A percentile compares a stretch with the other conserved stretches of the same genome.
phyloP scores from a whole-genome alignment of 805 yeast species.

The Blastobotrys mokoenaii region DNA sequence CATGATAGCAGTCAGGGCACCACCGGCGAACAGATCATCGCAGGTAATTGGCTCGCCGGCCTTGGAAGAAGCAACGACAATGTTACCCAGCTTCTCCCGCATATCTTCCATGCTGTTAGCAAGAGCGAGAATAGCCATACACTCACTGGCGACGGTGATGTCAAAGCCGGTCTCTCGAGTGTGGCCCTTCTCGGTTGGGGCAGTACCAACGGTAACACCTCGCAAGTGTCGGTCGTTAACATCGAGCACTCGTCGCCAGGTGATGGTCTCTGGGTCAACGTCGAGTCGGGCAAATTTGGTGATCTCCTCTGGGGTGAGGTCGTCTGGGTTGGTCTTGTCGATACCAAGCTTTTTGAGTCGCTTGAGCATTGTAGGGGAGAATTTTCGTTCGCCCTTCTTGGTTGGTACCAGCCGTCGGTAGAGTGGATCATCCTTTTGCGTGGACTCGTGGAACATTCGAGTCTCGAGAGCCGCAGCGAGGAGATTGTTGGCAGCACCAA shows the following conservation, averaged over 20 bases:
- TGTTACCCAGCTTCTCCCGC: constrained; percentile 78
- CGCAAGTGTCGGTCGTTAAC: constrained; percentile 89
- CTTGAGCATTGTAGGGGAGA: constrained; percentile 69
- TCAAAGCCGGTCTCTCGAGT: constrained; percentile 88
- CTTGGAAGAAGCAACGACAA: constrained; percentile 77
- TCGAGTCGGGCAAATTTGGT: constrained; percentile 70
- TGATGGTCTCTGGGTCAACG: constrained; percentile 81
- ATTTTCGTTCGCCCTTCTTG: constrained; percentile 66
- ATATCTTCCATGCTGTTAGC: constrained; percentile 70
- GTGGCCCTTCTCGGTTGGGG: constrained; percentile 85
- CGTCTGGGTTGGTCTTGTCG: constrained; percentile 65
- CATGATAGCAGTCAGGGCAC: constrained; percentile 88
- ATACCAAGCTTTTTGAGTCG: constrained; percentile 76
- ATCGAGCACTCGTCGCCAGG: constrained; percentile 91
- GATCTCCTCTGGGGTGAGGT: constrained; percentile 68
- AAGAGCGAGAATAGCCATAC: constrained; percentile 91
- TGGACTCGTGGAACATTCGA: constrained; percentile 88
- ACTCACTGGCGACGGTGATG: constrained; percentile 92
- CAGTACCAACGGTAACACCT: constrained; percentile 83
- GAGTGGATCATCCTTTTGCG: constrained; percentile 73
- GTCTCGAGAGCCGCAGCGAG: constrained; percentile 96
- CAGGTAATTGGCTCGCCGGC: constrained; percentile 80
- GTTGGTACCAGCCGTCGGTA: constrained; percentile 79
- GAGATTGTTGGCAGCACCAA: constrained; percentile 85
- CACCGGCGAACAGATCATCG: constrained; percentile 91